A percentile compares a stretch with the other conserved stretches of the same genome.
phyloP scores from a whole-genome alignment of 352 stramenopile genomes.

The Globisporangium carolinianum region DNA sequence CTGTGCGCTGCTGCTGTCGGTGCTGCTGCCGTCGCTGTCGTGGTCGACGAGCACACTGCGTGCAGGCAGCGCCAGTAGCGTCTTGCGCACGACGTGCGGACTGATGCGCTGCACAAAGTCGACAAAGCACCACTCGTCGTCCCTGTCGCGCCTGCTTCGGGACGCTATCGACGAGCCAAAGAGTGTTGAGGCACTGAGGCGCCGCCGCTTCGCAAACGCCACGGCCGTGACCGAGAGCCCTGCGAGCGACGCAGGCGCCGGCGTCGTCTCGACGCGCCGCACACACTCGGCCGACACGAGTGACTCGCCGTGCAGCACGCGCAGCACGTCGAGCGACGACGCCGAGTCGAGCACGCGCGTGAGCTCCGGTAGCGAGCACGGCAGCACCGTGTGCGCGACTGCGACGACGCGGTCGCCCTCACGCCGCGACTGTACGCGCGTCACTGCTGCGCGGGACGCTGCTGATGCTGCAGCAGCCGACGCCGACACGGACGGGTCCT shows the following conservation, averaged over 20 bases:
- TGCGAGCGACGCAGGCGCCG: background rate
- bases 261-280: conserved; percentile 1
- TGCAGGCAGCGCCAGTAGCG: conserved; percentile 4
- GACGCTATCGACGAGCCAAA: background rate
- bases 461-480: background rate
- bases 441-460: background rate
- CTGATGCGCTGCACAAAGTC: conserved; percentile 12
- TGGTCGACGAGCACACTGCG: background rate
- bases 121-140: conserved; percentile 11
- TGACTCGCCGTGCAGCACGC: conserved; percentile 5
- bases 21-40: background rate
- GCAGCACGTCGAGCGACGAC: conserved; percentile 2
- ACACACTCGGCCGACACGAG: conserved; percentile 5
- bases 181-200: background rate
- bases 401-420: conserved; percentile 2
- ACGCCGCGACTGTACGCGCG: background rate
- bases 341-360: conserved; percentile 2
- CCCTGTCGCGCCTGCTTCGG: too few relatives aligned
- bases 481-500: background rate
- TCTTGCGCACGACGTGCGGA: conserved; percentile 7
- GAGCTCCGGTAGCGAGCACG: conserved; percentile 7
- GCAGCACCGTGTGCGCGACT: conserved; percentile 5
- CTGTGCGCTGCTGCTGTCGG: background rate
- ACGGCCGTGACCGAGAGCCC: conserved; percentile 7
- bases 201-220: conserved; percentile 1